Conservation (phyloP, 176 grass and related monocot genomes). For the Rhynchospora tenuis region DNA sequence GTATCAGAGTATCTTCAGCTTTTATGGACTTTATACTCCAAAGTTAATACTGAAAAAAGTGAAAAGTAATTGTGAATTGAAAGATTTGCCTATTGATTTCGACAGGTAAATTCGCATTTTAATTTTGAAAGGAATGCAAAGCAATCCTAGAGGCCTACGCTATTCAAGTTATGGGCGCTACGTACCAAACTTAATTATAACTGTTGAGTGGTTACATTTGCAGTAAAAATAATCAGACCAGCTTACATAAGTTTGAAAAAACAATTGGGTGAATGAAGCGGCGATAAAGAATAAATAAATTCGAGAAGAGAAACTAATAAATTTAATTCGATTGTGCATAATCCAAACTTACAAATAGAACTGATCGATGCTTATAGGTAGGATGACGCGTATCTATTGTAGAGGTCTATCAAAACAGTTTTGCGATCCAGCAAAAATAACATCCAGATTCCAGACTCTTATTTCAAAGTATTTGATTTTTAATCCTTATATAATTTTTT, state of each 20-base stretch:
- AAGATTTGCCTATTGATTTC: constrained; percentile 1
- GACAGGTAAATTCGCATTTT: constrained; percentile 18
- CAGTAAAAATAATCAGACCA: not conserved
- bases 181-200: not conserved
- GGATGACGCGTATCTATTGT: too few species aligned
- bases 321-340: not conserved
- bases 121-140: constrained; percentile 4
- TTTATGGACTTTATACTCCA: not conserved
- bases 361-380: too few species aligned
- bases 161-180: not conserved
- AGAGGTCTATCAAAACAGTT: too few species aligned
- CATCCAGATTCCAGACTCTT: too few species aligned
- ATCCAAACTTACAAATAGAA: not conserved
- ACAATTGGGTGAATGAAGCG: not conserved
- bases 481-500: too few species aligned
- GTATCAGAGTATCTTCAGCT: not conserved
- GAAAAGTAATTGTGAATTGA: constrained; percentile 2
- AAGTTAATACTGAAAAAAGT: not conserved
- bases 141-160: not conserved
- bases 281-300: not conserved
- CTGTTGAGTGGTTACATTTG: not conserved
- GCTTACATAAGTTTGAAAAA: not conserved
- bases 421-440: too few species aligned
- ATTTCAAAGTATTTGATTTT: too few species aligned
- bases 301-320: not conserved